Conservation (phyloP, 345 rosid genomes). For the Cochlearia excelsa region DNA sequence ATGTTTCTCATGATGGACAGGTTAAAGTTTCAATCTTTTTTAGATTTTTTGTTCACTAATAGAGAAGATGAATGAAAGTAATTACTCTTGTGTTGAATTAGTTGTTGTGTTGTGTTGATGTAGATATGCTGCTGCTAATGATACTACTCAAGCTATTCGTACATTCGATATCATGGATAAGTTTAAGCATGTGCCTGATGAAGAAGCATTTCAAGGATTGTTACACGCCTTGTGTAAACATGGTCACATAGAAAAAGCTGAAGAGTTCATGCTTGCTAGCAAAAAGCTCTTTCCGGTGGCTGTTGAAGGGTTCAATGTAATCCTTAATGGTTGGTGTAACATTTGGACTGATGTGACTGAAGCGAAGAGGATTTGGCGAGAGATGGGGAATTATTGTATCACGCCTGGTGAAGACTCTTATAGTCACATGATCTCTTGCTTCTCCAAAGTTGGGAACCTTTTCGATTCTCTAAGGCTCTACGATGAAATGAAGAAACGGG, state of each 20-base stretch:
- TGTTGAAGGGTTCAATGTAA: slow-evolving; percentile 60
- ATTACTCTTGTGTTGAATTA: slow-evolving; percentile 10
- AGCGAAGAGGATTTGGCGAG: slow-evolving; percentile 89
- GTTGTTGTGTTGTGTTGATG: slow-evolving; percentile 16
- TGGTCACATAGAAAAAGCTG: slow-evolving; percentile 91
- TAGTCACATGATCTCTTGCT: slow-evolving; percentile 70
- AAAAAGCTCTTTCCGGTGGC: slow-evolving; percentile 72
- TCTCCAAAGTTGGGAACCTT: slow-evolving; percentile 76
- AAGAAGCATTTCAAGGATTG: slow-evolving; percentile 64
- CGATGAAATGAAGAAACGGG: slow-evolving; percentile 87
- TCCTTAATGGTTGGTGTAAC: slow-evolving; percentile 82
- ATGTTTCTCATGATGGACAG: slow-evolving; percentile 86
- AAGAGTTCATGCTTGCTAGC: slow-evolving; percentile 78
- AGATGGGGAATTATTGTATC: slow-evolving; percentile 69
- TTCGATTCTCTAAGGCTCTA: slow-evolving; percentile 77
- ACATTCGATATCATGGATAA: slow-evolving; percentile 72
- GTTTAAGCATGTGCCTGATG: slow-evolving; percentile 66
- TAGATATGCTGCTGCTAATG: slow-evolving; percentile 81
- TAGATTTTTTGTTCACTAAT: not conserved
- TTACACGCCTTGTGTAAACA: slow-evolving; percentile 57
- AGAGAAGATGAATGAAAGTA: not conserved
- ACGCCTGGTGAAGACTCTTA: slow-evolving; percentile 65
- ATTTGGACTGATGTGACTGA: slow-evolving; percentile 58
- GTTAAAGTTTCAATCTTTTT: slow-evolving; percentile 37
- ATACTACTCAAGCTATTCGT: slow-evolving; percentile 64